These are phyloP conservation scores for Phytophthora litchii DNA, from an alignment of 352 stramenopile species.

Conservation along the genomic window DNA sequence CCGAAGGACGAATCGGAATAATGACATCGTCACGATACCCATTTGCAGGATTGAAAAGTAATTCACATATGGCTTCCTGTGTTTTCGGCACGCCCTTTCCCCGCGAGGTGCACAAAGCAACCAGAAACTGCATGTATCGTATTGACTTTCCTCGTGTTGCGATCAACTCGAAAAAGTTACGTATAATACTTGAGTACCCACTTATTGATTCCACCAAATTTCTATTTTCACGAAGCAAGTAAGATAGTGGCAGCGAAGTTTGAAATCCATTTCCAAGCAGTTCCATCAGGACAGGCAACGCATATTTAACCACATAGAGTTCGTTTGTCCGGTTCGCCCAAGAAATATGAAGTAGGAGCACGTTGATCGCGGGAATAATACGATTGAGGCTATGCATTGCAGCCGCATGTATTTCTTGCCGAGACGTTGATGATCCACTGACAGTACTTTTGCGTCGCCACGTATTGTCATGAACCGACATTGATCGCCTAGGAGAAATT, in stretches of 20 bases:
- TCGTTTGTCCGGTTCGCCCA: conserved; percentile 63
- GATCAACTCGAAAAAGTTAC: conserved; percentile 80
- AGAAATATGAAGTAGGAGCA: conserved; percentile 68
- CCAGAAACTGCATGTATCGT: conserved; percentile 78
- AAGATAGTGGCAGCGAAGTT: conserved; percentile 68
- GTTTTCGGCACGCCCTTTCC: conserved; percentile 70
- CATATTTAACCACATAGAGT: conserved; percentile 56
- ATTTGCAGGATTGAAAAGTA: conserved; percentile 65
- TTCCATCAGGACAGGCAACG: conserved; percentile 72
- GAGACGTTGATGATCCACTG: conserved; percentile 15
- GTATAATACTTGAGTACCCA: conserved; percentile 59
- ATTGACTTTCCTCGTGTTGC: conserved; percentile 68
- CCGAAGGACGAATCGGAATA: conserved; percentile 51
- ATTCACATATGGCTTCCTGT: conserved; percentile 73
- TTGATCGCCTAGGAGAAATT: conserved; percentile 26
- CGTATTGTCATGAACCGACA: conserved; percentile 31
- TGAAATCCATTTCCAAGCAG: conserved; percentile 77
- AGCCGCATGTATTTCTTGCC: conserved; percentile 35
- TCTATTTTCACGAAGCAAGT: conserved; percentile 68
- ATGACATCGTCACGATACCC: conserved; percentile 64
- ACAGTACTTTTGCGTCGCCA: conserved; percentile 37
- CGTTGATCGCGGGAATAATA: conserved; percentile 61
- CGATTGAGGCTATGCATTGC: conserved; percentile 65
- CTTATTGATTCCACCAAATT: conserved; percentile 80
- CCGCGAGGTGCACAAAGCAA: conserved; percentile 65